phyloP scores from a whole-genome alignment of 148 eudicot genomes.

The Rhododendron molle region DNA sequence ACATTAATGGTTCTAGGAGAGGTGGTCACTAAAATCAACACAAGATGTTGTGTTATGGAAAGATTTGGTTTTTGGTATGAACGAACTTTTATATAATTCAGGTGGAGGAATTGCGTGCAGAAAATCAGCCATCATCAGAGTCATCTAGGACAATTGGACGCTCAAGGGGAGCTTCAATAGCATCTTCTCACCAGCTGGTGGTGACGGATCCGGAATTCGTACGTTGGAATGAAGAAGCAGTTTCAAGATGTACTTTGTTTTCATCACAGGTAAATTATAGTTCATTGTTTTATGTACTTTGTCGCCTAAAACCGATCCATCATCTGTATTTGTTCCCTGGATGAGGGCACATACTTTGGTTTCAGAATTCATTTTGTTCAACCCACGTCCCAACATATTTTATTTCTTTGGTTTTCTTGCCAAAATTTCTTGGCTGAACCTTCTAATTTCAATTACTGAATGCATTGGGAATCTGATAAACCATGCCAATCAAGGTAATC shows the following conservation, averaged over 20 bases:
- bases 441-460: neutral
- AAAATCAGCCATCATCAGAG: slow-evolving; percentile 61
- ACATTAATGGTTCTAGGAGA: no score
- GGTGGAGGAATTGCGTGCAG: slow-evolving; percentile 94
- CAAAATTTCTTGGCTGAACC: neutral
- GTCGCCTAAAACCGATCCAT: neutral
- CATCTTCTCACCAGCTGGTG: slow-evolving; percentile 65
- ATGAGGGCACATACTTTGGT: neutral
- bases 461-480: neutral
- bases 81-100: slow-evolving; percentile 14
- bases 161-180: slow-evolving; percentile 82
- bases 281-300: neutral
- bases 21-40: no score
- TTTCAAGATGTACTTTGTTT: slow-evolving; percentile 82
- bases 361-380: neutral
- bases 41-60: no score
- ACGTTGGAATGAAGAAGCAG: slow-evolving; percentile 99
- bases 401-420: neutral
- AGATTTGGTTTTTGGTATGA: no score
- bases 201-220: slow-evolving; percentile 99
- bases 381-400: neutral
- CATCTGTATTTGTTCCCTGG: neutral
- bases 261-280: slow-evolving; percentile 61
- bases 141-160: slow-evolving; percentile 80
- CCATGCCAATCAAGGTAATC: neutral